phyloP scores from a whole-genome alignment of 2,329 filamentous ascomycete genomes.

The Monilinia aucupariae region DNA sequence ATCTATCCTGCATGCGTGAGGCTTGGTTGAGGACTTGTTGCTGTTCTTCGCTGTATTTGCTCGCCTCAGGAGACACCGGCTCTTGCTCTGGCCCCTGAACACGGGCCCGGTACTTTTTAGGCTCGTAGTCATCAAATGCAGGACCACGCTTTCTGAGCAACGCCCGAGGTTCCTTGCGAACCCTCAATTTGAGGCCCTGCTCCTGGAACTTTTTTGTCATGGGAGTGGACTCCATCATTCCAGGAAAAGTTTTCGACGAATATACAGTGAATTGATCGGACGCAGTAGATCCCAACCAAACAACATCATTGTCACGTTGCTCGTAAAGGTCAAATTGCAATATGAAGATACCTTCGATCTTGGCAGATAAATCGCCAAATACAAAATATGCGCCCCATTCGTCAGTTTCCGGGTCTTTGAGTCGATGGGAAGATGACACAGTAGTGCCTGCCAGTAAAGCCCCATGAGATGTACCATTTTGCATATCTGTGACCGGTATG shows the following conservation, averaged over 20 bases:
- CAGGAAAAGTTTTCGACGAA: conserved; percentile 65
- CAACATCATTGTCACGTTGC: conserved; percentile 42
- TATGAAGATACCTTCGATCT: conserved; percentile 64
- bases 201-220: conserved; percentile 79
- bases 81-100: conserved; percentile 1
- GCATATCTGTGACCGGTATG: conserved; percentile 11
- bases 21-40: neutral
- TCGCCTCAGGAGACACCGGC: neutral
- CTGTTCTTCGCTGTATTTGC: conserved; percentile 11
- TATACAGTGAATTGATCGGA: conserved; percentile 65
- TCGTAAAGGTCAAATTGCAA: conserved; percentile 76
- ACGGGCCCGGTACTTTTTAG: conserved; percentile 27
- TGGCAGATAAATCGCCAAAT: conserved; percentile 82
- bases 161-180: conserved; percentile 74
- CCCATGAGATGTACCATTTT: conserved; percentile 26
- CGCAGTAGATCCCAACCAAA: conserved; percentile 38
- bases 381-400: conserved; percentile 81
- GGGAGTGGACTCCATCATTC: conserved; percentile 75
- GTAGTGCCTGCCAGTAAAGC: conserved; percentile 64
- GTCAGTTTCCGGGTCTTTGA: conserved; percentile 69
- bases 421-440: conserved; percentile 73
- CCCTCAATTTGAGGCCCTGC: conserved; percentile 74
- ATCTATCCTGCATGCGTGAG: conserved; percentile 9
- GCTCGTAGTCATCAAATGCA: conserved; percentile 34
- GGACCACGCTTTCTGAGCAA: conserved; percentile 33